These are phyloP conservation scores for Aspergillus felis DNA, from an alignment of 2,329 filamentous ascomycete genomes.

Conservation along the genomic window DNA sequence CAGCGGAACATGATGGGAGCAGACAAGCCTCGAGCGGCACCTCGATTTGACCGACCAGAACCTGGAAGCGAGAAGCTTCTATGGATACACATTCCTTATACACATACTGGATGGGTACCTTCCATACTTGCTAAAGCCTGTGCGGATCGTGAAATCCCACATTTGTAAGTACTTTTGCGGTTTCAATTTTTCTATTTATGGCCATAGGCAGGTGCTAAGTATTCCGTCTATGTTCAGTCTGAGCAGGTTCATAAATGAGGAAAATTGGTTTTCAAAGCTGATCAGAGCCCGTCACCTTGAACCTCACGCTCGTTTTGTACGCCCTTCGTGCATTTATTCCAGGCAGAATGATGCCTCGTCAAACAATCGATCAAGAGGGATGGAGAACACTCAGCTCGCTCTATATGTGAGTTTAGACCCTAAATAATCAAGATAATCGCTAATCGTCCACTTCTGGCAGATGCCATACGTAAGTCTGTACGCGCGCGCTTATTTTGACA, in stretches of 20 bases:
- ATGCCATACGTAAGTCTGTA: conserved; percentile 24
- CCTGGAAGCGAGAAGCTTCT: conserved; percentile 31
- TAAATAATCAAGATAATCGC: background rate
- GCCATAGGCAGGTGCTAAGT: background rate
- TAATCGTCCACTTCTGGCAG: conserved; percentile 11
- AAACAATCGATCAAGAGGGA: conserved; percentile 4
- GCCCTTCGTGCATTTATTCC: conserved; percentile 32
- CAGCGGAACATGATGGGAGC: conserved; percentile 17
- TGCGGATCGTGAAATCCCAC: conserved; percentile 22
- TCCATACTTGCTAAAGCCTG: conserved; percentile 19
- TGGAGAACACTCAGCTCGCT: conserved; percentile 23
- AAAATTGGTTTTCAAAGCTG: conserved; percentile 36
- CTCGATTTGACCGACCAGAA: conserved; percentile 31
- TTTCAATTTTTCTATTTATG: background rate
- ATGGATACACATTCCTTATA: conserved; percentile 34
- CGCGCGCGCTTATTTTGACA: background rate
- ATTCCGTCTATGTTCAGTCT: conserved; percentile 26
- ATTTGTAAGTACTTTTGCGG: conserved; percentile 10
- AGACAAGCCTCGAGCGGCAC: conserved; percentile 23
- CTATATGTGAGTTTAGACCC: conserved; percentile 24
- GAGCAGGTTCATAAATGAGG: conserved; percentile 29
- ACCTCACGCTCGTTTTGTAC: conserved; percentile 38
- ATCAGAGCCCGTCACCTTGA: conserved; percentile 36
- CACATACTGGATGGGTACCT: conserved; percentile 20
- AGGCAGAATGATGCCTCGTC: conserved; percentile 20